Evolutionary conservation across 2,329 filamentous ascomycete genomes (phyloP), one percentile per base, ranked within the genome.

Genomic region (Aspergillus ustus): DNA sequence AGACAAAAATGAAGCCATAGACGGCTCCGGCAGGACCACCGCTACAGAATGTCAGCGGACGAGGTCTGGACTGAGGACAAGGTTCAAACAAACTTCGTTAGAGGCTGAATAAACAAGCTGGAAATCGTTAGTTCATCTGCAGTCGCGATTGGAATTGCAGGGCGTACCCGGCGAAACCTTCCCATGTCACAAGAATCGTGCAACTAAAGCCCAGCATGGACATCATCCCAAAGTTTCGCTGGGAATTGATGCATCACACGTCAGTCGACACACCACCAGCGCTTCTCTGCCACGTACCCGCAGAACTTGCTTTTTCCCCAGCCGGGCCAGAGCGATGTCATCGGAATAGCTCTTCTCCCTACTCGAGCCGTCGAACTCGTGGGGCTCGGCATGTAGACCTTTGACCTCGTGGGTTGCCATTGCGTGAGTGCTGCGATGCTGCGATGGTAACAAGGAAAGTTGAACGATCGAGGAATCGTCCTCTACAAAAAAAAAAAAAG

Each of bases 21-120:
- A 76, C 62, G 1, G 74, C 66, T 25, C 72, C 73, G 0, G 72
- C 72, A 1, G 73, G 66, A n/a, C 75, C 75, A 51, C 75, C 74
- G 65, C 74, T 73, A 34, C 22, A 25, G 20, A 31, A 9, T 22
- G 11, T 55, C 20, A 20, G 43, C n/a, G 9, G 8, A 4, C 34
- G 22, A 25, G 25, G 8, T 40, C 34, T 3, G n/a, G 37, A 22
- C 17, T 22, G 1, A 34, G 2, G 19, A 40, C 9, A 4, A 13
- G 3, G 13, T 19, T 59, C 61, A 5, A 25, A 63, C 61, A 5
- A 25, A 63, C 63, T 66, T 66, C 44, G 50, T 51, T 31, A 66
- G 43, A 13, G 63, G 63, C 19, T 58, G 53, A 15, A 55, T 22
- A 20, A 66, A 66, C 3, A 58, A 43, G 6, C 63, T 66, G 22